These are phyloP conservation scores for barrel medic (Medicago truncatula) DNA, from an alignment of 306 rosid genomes.

Conservation along the genomic window MtrunA17r5.0-ANR NC_053044.1:29896001-29896500, in stretches of 20 bases:
- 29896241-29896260: conserved; percentile 7
- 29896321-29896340: conserved; percentile 61
- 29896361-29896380: conserved; percentile 70
- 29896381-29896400: conserved; percentile 76
- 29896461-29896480: conserved; percentile 36
- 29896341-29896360: conserved; percentile 66
- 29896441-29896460: conserved; percentile 78
- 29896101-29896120: not conserved
- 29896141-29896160: conserved; percentile 3
- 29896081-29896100: not conserved
- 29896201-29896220: not conserved
- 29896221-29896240: not conserved
- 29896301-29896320: conserved; percentile 62
- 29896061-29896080: not conserved
- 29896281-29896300: conserved; percentile 8
- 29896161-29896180: conserved; percentile 2
- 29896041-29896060: conserved; percentile 18
- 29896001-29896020: not conserved
- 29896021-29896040: not conserved
- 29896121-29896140: conserved; percentile 19
- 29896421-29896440: conserved; percentile 73
- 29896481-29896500: conserved; percentile 3
- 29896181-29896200: conserved; percentile 29
- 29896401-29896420: conserved; percentile 41
- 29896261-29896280: not conserved